A percentile compares a stretch with the other conserved stretches of the same genome.
Evolutionary conservation across 768 basidiomycete species (phyloP).

Genomic region (Neoboletus magnificus): DNA sequence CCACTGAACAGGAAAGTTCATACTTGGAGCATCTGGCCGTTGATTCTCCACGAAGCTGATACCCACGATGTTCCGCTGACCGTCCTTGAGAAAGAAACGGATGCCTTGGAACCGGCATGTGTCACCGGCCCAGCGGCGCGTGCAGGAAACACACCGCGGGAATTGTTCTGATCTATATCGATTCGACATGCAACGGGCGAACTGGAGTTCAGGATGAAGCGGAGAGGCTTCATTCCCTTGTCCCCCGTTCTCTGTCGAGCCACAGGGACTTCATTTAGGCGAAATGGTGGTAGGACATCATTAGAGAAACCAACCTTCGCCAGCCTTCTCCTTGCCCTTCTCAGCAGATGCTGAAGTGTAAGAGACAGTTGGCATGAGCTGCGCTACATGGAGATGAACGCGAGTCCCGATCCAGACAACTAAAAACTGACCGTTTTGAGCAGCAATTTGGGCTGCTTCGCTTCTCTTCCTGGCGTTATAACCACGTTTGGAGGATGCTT

Average conservation of each 20-base stretch:
- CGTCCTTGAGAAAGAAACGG: slow-evolving; percentile 69
- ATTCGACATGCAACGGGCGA: slow-evolving; percentile 81
- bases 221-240: slow-evolving; percentile 30
- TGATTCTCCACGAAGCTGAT: slow-evolving; percentile 69
- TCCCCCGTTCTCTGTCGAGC: slow-evolving; percentile 27
- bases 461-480: slow-evolving; percentile 71
- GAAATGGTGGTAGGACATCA: not conserved
- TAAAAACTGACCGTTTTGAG: slow-evolving; percentile 52
- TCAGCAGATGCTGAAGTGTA: slow-evolving; percentile 36
- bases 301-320: slow-evolving; percentile 33
- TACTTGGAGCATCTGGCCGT: slow-evolving; percentile 52
- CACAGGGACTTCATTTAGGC: slow-evolving; percentile 21
- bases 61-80: slow-evolving; percentile 54
- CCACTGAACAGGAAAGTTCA: slow-evolving; percentile 65
- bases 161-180: slow-evolving; percentile 69
- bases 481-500: slow-evolving; percentile 56
- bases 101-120: slow-evolving; percentile 87
- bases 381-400: slow-evolving; percentile 33
- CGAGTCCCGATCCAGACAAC: slow-evolving; percentile 9
- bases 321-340: slow-evolving; percentile 46
- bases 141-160: slow-evolving; percentile 80
- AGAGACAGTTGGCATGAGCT: slow-evolving; percentile 44
- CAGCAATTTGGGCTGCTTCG: slow-evolving; percentile 63
- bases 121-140: slow-evolving; percentile 83
- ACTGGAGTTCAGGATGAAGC: slow-evolving; percentile 66